Evolutionary conservation across 2,329 filamentous ascomycete species (phyloP), one percentile per base, ranked within the genome.

Genomic region (Colletotrichum sp.): DNA sequence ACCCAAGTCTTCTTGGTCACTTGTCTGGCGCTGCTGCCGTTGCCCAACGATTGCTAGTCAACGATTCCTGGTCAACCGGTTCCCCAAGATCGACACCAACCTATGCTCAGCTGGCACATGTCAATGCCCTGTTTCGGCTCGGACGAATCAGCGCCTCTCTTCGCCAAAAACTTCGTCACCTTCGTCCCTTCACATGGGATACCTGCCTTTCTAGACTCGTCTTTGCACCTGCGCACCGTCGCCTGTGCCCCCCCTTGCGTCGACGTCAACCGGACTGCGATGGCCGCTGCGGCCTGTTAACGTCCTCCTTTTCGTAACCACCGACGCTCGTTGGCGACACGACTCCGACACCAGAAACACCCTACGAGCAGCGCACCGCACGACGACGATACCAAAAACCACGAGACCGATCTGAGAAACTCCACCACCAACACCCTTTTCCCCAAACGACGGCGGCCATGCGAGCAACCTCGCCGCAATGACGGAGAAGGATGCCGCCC

Each of bases 401-500:
- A 52, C n/a, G 44, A 21, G 24, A 10, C 55, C 24, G 21, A 26
- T 59, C 18, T 18, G 16, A 30, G n/a, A 52, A 52, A 52, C 44
- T 39, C 7, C 63, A 49, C 39, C 39, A 13, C n/a, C 12, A 55
- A 52, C 44, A 21, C 64, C 44, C 28, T 24, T 30, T n/a, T 32
- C 18, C 32, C 44, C n/a, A 6, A 21, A 0, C 30, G 26, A 60
- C 44, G 64, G 68, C 73, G 72, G 78, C 77, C 78, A 79, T 79
- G 78, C 71, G 74, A 79, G 71, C 55, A 71, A 28, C 55, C 57
- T 52, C 65, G 69, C 26, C 72, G 78, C 70, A 57, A 80, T 80
- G 79, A 77, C 79, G 75, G 78, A 79, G 72, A 69, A 75, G 65
- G 76, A 79, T 75, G 77, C 75, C 71, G 62, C 71, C 62, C 64